These are phyloP conservation scores for Pilasporangium apinafurcum DNA, from an alignment of 352 stramenopile species.

Conservation along the genomic window DNA sequence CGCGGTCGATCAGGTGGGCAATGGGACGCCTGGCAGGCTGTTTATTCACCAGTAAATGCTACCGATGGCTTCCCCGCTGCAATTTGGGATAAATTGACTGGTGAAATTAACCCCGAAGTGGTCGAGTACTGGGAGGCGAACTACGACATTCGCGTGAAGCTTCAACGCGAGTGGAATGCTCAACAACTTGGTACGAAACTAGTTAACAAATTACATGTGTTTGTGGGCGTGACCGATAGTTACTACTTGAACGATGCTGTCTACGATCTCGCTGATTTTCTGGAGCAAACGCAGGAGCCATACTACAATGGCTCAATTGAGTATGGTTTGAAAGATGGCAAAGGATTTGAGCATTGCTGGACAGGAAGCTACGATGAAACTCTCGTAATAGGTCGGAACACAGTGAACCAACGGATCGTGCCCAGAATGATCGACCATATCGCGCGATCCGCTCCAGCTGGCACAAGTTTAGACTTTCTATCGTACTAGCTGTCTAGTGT, in stretches of 20 bases:
- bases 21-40: conserved; percentile 71
- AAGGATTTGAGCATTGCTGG: conserved; percentile 75
- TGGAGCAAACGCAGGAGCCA: conserved; percentile 46
- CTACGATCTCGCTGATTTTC: conserved; percentile 61
- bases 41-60: conserved; percentile 59
- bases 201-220: conserved; percentile 73
- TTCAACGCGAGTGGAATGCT: conserved; percentile 57
- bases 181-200: conserved; percentile 47
- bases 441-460: conserved; percentile 26
- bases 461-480: conserved; percentile 48
- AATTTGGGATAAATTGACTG: conserved; percentile 66
- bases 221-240: conserved; percentile 65
- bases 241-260: conserved; percentile 75
- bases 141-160: conserved; percentile 59
- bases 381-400: conserved; percentile 62
- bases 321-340: conserved; percentile 58
- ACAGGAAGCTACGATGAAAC: conserved; percentile 65
- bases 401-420: conserved; percentile 69
- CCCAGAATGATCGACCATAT: conserved; percentile 63
- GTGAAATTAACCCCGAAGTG: conserved; percentile 45
- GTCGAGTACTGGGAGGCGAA: conserved; percentile 65
- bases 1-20: conserved; percentile 61
- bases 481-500: too few relatives aligned
- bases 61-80: conserved; percentile 47
- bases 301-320: conserved; percentile 74